Base-by-base conservation (phyloP, 495 filamentous ascomycete genomes). In the Aspergillus olivimuriae region DNA sequence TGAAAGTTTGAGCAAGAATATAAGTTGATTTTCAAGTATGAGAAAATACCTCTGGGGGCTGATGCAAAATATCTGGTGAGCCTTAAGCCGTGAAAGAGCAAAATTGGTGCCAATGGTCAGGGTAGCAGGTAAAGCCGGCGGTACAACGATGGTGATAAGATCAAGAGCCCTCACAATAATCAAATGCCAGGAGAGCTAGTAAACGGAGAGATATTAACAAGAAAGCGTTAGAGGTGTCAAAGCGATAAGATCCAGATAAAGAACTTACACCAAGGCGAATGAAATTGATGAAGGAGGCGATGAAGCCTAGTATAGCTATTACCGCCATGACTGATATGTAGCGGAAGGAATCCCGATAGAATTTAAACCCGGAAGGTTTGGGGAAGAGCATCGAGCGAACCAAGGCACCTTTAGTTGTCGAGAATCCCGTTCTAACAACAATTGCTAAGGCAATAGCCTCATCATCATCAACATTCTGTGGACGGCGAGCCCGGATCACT, bases 361-460 rank as follows among this genome's bases (percentile, higher is more conserved):
- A 97, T 53, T 92, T 96, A 74, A 99, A 97, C 1, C 89, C 90
- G 17, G 90, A 94, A 0, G 94, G 94, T 55, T 96, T 97, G 0
- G 94, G 94, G 58, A 99, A 97, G 21, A 99, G 81, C 90, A 99
- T 99, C 1, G 94, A 96, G 17, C 94, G 86, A 47, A 99, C 89
- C 9, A 99, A 68, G 24, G 92, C 86, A 22, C 94, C 94, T 58
- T 97, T 99, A 3, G 94, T 97, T 2, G 94, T 97, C 61, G 90
- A 89, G 57, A 99, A 99, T 8, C 94, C 94, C 1, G 89, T 97
- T 49, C 92, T 79, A 11, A 92, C 82, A 18, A 92, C 89, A 62
- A 97, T 81, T 12, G 91, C 94, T 30, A 99, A 70, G 2, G 88
- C 94, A 43, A 91, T 87, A 41, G 87, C 91, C 61, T 96, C 90